A percentile compares a stretch with the other conserved stretches of the same genome.
Conservation (phyloP, 306 rosid genomes). For the Cicer arietinum region DNA sequence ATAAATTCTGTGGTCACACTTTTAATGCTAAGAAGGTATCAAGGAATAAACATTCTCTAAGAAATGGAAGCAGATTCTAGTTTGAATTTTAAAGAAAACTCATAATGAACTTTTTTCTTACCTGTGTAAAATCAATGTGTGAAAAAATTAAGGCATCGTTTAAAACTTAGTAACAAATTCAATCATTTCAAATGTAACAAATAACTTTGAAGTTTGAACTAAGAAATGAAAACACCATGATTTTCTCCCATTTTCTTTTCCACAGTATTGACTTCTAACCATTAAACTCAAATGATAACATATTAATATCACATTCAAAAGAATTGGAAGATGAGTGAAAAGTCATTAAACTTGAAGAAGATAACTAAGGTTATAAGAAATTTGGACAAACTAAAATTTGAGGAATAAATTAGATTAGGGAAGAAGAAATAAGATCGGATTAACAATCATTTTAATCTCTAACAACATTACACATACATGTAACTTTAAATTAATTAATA, state of each 20-base stretch:
- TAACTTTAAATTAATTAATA: no score
- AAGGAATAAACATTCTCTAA: slow-evolving; percentile 65
- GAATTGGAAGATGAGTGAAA: neutral
- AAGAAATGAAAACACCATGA: neutral
- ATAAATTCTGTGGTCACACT: slow-evolving; percentile 80
- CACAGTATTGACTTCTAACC: neutral
- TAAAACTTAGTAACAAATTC: neutral
- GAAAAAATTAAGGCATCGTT: slow-evolving; percentile 23
- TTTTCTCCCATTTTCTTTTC: neutral
- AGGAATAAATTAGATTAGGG: no score
- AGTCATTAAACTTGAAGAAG: neutral
- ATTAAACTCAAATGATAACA: neutral
- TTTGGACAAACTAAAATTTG: no score
- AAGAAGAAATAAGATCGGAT: no score
- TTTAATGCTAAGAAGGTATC: slow-evolving; percentile 80
- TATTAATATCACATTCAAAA: neutral
- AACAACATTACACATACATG: no score
- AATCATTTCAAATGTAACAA: neutral
- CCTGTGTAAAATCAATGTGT: slow-evolving; percentile 25
- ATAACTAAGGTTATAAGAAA: no score
- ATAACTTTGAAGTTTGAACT: slow-evolving; percentile 6
- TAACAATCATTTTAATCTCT: no score
- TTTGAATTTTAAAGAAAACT: slow-evolving; percentile 27
- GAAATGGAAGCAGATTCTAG: slow-evolving; percentile 41
- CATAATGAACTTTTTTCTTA: neutral